Evolutionary conservation across 164 flowering plant species (phyloP).

Genomic region (Kingdonia uniflora): DNA sequence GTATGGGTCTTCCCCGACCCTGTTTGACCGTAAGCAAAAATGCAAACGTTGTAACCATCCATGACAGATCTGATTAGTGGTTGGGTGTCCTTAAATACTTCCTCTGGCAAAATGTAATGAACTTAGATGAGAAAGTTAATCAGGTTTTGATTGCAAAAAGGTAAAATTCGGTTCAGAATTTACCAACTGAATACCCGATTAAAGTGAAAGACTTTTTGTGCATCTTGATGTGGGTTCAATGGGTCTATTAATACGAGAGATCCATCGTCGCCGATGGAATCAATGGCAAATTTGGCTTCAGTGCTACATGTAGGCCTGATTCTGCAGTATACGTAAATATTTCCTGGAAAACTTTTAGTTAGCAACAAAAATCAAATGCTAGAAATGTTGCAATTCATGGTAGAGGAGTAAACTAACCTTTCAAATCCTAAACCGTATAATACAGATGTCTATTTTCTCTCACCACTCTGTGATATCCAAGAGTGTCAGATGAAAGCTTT

Average conservation of each 20-base stretch:
- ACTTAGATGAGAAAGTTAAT: constrained; percentile 6
- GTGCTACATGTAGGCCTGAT: constrained; percentile 51
- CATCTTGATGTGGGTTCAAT: constrained; percentile 40
- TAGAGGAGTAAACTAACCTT: constrained; percentile 37
- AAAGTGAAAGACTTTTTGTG: constrained; percentile 56
- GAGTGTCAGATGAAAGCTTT: constrained; percentile 66
- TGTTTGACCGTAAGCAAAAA: too few relatives aligned
- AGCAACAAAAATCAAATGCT: too few relatives aligned
- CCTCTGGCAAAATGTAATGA: constrained; percentile 36
- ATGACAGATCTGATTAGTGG: constrained; percentile 88
- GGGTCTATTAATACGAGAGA: constrained; percentile 66
- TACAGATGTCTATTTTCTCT: constrained; percentile 63
- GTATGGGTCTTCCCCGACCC: too few relatives aligned
- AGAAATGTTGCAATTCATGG: too few relatives aligned
- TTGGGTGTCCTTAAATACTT: constrained; percentile 53
- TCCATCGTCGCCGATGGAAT: constrained; percentile 70
- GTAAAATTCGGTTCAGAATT: not conserved
- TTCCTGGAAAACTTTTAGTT: constrained; percentile 35
- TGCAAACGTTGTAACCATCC: constrained; percentile 96
- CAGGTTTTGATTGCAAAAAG: too few relatives aligned
- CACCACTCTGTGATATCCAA: constrained; percentile 65
- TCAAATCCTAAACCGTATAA: constrained; percentile 84
- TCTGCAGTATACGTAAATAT: constrained; percentile 88
- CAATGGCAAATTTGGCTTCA: constrained; percentile 32
- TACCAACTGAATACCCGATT: constrained; percentile 81